Evolutionary conservation across 345 rosid species (phyloP).

Genomic region (Eucalyptus shirleyi): DNA sequence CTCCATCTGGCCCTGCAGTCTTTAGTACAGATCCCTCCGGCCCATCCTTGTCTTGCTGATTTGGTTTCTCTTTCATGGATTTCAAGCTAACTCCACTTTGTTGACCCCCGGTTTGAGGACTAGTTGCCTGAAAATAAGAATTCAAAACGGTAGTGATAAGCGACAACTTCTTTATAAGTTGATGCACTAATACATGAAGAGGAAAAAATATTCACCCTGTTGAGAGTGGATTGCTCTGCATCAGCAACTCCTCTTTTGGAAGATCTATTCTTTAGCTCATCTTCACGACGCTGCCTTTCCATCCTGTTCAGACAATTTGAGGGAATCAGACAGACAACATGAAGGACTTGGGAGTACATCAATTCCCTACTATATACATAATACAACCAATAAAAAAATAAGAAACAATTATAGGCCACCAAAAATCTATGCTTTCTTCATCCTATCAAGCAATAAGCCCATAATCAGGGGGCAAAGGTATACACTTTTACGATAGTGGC

Average conservation of each 20-base stretch:
- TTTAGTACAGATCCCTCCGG: constrained; percentile 60
- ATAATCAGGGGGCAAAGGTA: neutral
- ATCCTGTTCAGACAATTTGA: constrained; percentile 28
- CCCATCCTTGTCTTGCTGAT: constrained; percentile 40
- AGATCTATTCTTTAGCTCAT: constrained; percentile 70
- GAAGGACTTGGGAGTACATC: neutral
- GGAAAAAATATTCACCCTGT: constrained; percentile 38
- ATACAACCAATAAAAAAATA: neutral
- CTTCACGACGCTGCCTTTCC: constrained; percentile 98
- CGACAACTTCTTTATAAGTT: neutral
- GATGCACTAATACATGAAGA: neutral
- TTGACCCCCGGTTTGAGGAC: constrained; percentile 78
- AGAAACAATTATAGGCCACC: neutral
- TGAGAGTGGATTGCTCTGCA: constrained; percentile 66
- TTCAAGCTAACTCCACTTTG: constrained; percentile 71
- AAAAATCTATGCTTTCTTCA: neutral
- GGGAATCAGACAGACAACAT: neutral
- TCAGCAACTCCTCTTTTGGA: constrained; percentile 75
- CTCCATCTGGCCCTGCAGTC: constrained; percentile 17
- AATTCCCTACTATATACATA: neutral
- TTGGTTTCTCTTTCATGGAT: constrained; percentile 66
- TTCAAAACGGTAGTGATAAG: neutral
- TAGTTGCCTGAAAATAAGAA: constrained; percentile 48
- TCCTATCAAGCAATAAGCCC: neutral
- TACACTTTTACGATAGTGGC: neutral